phyloP scores from a whole-genome alignment of 1,139 yeast genomes.

The Nakaseomyces kungkrabaensis region DNA sequence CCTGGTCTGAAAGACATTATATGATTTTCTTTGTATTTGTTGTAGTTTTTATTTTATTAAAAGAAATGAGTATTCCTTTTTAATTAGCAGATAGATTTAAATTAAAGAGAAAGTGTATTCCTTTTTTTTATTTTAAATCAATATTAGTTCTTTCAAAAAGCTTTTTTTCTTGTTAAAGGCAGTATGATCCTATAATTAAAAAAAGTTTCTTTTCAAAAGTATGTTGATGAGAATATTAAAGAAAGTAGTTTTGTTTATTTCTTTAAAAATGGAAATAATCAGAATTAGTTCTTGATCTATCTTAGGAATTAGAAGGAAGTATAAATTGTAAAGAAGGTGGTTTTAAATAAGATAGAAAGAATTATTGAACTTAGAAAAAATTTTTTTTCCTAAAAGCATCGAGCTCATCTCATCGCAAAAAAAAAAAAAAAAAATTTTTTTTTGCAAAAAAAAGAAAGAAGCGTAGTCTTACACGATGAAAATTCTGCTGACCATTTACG shows the following conservation, averaged over 20 bases:
- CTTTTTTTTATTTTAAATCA: no score
- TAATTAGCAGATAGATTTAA: no score
- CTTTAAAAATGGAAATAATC: no score
- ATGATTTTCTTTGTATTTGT: slow-evolving; percentile 4
- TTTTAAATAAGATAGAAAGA: slow-evolving; percentile 1
- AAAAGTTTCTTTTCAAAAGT: neutral
- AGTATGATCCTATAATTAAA: neutral
- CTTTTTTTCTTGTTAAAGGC: neutral
- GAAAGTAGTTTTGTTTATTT: no score
- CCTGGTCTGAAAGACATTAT: slow-evolving; percentile 49
- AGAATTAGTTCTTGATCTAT: no score
- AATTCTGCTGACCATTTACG: neutral
- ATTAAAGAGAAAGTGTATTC: no score
- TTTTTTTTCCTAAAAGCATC: neutral
- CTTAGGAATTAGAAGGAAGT: no score
- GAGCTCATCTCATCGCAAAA: slow-evolving; percentile 1
- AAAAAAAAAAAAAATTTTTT: neutral
- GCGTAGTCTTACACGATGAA: neutral
- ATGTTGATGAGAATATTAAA: no score
- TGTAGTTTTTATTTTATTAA: slow-evolving; percentile 2
- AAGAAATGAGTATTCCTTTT: neutral
- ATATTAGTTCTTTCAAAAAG: no score
- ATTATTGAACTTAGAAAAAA: slow-evolving; percentile 2
- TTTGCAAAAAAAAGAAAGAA: neutral
- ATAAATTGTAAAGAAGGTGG: no score